These are phyloP conservation scores for Thermoascus crustaceus DNA, from an alignment of 2,329 filamentous ascomycete genomes.

Conservation along the genomic window DNA sequence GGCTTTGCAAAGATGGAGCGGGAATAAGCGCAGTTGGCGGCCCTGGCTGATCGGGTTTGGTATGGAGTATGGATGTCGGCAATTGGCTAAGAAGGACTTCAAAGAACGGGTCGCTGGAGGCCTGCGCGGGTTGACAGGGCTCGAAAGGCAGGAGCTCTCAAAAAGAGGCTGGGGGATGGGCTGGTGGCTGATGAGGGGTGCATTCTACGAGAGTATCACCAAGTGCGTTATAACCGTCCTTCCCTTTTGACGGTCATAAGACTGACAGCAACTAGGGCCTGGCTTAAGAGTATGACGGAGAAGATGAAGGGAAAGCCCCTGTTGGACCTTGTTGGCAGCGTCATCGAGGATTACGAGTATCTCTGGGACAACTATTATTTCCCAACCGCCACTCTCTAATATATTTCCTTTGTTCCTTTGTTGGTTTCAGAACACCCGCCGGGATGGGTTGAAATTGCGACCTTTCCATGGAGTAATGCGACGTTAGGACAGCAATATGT, in stretches of 20 bases:
- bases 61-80: constrained; percentile 81
- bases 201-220: constrained; percentile 89
- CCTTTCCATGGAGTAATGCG: no score
- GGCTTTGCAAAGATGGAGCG: constrained; percentile 65
- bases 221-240: constrained; percentile 37
- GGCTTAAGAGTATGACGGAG: constrained; percentile 60
- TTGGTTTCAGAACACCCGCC: background rate
- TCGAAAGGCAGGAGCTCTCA: constrained; percentile 84
- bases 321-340: constrained; percentile 71
- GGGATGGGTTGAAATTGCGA: background rate
- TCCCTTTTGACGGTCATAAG: constrained; percentile 3
- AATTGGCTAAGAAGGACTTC: constrained; percentile 63
- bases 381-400: constrained; percentile 49
- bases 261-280: constrained; percentile 38
- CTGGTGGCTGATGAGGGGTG: constrained; percentile 96
- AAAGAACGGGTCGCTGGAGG: constrained; percentile 58
- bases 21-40: constrained; percentile 72
- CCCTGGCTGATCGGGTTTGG: constrained; percentile 83
- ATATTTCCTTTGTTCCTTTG: constrained; percentile 9
- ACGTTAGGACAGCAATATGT: background rate
- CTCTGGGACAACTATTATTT: constrained; percentile 99
- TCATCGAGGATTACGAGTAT: constrained; percentile 94
- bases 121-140: constrained; percentile 65
- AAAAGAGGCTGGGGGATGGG: constrained; percentile 83
- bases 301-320: constrained; percentile 66